phyloP scores from a whole-genome alignment of 2,329 filamentous ascomycete genomes.

The Tolypocladium sp. region DNA sequence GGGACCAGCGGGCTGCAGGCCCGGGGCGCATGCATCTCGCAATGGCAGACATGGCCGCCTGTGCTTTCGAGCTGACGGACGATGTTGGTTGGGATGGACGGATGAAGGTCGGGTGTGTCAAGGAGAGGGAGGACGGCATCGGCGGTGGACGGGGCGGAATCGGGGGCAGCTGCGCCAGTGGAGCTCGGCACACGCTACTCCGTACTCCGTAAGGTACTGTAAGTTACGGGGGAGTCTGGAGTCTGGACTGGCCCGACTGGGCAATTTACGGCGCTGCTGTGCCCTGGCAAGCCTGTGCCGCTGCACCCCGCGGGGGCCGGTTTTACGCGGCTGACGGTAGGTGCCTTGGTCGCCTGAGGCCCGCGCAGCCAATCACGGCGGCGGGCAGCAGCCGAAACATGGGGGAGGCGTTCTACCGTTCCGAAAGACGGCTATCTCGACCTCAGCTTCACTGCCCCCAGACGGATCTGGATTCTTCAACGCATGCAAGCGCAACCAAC shows the following conservation, averaged over 20 bases:
- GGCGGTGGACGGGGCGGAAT: not conserved
- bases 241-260: not conserved
- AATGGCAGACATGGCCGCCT: conserved; percentile 5
- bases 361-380: not conserved
- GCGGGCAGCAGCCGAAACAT: not conserved
- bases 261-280: not conserved
- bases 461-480: no score
- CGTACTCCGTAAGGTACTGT: no score
- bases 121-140: not conserved
- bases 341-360: not conserved
- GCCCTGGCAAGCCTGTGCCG: not conserved
- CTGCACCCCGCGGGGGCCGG: not conserved
- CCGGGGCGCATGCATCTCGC: conserved; percentile 3
- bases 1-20: not conserved
- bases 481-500: not conserved
- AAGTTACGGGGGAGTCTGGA: not conserved
- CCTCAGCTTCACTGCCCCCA: not conserved
- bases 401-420: not conserved
- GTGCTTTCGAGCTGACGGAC: not conserved
- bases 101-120: not conserved
- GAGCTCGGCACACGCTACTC: no score
- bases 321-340: not conserved
- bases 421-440: not conserved
- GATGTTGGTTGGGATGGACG: not conserved
- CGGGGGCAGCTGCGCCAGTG: no score